Base-by-base conservation (phyloP, 1,139 yeast genomes). In the Kluyveromyces sp. region DNA sequence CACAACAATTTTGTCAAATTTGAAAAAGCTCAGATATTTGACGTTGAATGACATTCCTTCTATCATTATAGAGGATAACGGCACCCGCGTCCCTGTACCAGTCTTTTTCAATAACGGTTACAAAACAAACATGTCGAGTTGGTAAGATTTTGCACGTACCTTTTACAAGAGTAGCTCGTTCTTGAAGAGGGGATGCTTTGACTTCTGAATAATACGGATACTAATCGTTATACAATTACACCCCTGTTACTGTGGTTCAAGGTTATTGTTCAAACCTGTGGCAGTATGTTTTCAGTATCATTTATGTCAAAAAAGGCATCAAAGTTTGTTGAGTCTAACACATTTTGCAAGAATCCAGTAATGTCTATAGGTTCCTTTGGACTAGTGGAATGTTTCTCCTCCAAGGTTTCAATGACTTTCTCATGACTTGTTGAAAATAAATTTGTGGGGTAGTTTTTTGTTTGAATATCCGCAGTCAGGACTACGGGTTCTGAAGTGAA, bases 21-120 rank as follows among this genome's bases (percentile, higher is more conserved):
- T 67, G 44, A 61, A 65, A 9, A 48, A 57, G 7, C 47, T 69
- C 41, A 55, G 66, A 40, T 67, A 64, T 41, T 49, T 69, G 43
- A 69, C 67, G 47, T 42, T 68, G 33, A 68, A 67, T 45, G 72
- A 68, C 42, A 63, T 68, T 9, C 65, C 71, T 3, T 62, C 69
- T 4, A 50, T 65, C 11, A 56, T 66, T 3, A 49, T 61, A 17
- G 59, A 57, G 19, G 58, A 56, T 25, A 46, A 57, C 33, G 47
- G 46, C 15, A 61, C 59, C 41, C 51, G 61, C 32, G 49, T 55
- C 31, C 56, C 54, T 49, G 64, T 54, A 43, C 69, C 69, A 6
- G 54, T 65, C 4, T 66, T 65, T 44, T 64, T 61, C 41, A 61
- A 57, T 40, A 46, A 51, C 3, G 61, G 57, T 7, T 65, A 52